Base-by-base conservation (phyloP, 1,284 basidiomycete species). In the Cerrena zonata region DNA sequence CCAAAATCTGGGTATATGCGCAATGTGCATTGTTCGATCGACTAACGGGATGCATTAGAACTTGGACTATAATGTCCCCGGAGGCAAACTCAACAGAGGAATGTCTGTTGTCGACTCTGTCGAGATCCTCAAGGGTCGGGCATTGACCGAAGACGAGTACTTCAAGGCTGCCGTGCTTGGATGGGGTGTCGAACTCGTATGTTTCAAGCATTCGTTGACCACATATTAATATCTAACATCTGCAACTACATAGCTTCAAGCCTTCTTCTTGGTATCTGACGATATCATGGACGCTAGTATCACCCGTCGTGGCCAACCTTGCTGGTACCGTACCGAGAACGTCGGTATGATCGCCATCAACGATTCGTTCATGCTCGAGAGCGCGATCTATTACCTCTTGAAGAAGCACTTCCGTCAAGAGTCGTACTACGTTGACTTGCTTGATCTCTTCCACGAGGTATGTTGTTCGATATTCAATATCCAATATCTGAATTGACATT, bases 271-370 rank as follows among this genome's bases (percentile, higher is more conserved):
- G 50, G 94, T 99, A 50, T 84, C 93, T 21, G 95, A 99, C 71
- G 95, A 99, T 69, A 94, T 99, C 69, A 99, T 98, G 94, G 96
- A 99, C 68, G 70, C 80, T 22, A 91, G 87, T 46, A 84, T 96
- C 61, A 99, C 94, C 4, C 89, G 96, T 38, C 86, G 95, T n/a
- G 89, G 91, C n/a, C 94, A 98, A 67, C 91, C 94, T 0, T 99
- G 95, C 73, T 99, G 92, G 91, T 99, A 95, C 75, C 79, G 82
- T 54, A 69, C 85, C 34, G 81, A 84, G 15, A 71, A 74, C 23
- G 84, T 99, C 51, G 86, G 84, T 48, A 84, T 87, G 69, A 87
- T 97, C 56, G 93, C 96, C 15, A 89, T 99, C 74, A 99, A 99
- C 74, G 95, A 99, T 65, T 78, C 91, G 1, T 95, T 96, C 77